phyloP scores from a whole-genome alignment of 2,329 filamentous ascomycete species.

The Phaeophleospora eucalypticola region DNA sequence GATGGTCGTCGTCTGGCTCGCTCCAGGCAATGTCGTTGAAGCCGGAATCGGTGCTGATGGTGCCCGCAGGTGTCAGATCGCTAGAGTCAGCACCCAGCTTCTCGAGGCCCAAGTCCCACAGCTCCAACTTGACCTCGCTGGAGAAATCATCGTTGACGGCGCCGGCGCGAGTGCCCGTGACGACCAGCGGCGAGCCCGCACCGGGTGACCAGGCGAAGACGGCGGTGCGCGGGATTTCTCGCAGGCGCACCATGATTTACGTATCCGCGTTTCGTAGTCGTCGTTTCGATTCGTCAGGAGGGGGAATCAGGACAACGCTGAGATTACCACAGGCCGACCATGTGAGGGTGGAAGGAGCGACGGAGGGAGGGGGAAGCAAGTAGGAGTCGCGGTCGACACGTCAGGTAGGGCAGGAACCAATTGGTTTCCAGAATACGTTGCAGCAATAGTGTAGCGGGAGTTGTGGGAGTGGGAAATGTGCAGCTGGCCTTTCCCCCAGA shows the following conservation, averaged over 20 bases:
- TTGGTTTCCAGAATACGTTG: background rate
- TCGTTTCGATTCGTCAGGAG: background rate
- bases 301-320: background rate
- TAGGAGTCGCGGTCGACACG: background rate
- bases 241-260: slow-evolving; percentile 78
- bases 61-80: slow-evolving; percentile 81
- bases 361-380: background rate
- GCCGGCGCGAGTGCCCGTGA: slow-evolving; percentile 89
- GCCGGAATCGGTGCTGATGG: slow-evolving; percentile 82
- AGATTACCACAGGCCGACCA: background rate
- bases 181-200: slow-evolving; percentile 72
- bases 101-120: slow-evolving; percentile 90
- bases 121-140: slow-evolving; percentile 90
- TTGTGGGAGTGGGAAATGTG: background rate
- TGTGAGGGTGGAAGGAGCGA: background rate
- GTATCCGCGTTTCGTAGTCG: background rate
- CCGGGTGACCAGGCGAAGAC: slow-evolving; percentile 95
- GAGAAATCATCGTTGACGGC: slow-evolving; percentile 97
- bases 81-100: slow-evolving; percentile 63
- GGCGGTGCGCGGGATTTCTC: slow-evolving; percentile 94
- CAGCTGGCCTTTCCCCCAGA: background rate
- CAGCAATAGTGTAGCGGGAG: background rate
- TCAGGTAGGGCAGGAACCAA: too few species aligned
- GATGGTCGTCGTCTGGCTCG: slow-evolving; percentile 70
- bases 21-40: slow-evolving; percentile 98